Evolutionary conservation across 2,329 filamentous ascomycete species (phyloP).

Genomic region (Aureobasidium sp.): DNA sequence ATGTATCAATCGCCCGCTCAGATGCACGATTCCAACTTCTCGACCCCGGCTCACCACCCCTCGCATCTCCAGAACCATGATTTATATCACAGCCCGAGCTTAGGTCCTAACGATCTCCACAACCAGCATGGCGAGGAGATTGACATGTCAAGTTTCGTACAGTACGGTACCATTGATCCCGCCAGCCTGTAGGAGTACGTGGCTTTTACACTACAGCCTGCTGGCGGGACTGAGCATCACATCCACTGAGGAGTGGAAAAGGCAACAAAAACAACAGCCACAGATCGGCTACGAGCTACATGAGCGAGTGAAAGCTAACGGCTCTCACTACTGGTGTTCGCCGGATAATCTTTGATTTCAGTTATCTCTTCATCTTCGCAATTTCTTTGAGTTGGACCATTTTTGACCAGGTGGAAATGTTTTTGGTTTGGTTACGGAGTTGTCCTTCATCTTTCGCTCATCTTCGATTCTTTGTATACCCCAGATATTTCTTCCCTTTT

Average conservation of each 20-base stretch:
- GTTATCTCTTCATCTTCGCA: background rate
- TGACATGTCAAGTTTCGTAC: conserved; percentile 41
- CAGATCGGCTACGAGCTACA: conserved; percentile 7
- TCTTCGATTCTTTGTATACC: conserved; percentile 13
- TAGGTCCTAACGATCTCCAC: conserved; percentile 25
- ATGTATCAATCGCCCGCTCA: conserved; percentile 35
- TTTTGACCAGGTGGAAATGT: background rate
- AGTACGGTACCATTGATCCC: conserved; percentile 43
- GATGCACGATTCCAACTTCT: conserved; percentile 27
- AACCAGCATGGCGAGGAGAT: conserved; percentile 24
- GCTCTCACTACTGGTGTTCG: background rate
- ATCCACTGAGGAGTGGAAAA: background rate
- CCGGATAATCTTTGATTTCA: conserved; percentile 5
- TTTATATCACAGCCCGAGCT: conserved; percentile 25
- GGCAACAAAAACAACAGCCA: conserved; percentile 1
- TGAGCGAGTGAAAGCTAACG: background rate
- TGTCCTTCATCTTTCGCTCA: conserved; percentile 4
- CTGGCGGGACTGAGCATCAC: conserved; percentile 7
- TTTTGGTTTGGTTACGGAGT: conserved; percentile 6
- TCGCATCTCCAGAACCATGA: conserved; percentile 14
- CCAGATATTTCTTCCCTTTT: background rate
- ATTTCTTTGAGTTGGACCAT: conserved; percentile 1
- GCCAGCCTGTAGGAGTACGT: conserved; percentile 34
- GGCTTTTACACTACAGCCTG: conserved; percentile 1
- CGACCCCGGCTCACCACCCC: conserved; percentile 21